These are phyloP conservation scores for Aureobasidium uvarum DNA, from an alignment of 2,329 filamentous ascomycete genomes.

Conservation along the genomic window DNA sequence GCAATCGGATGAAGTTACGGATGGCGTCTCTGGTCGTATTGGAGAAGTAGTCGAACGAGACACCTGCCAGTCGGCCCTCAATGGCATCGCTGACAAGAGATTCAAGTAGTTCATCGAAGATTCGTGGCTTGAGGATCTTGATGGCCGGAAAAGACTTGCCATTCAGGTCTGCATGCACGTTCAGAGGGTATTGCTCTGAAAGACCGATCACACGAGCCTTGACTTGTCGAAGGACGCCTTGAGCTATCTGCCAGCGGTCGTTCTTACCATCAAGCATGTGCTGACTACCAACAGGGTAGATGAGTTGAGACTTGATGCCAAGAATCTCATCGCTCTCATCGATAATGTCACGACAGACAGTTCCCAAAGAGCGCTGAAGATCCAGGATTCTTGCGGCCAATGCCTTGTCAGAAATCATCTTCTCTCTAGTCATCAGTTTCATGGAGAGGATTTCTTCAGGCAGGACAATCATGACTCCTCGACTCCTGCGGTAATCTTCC, in stretches of 20 bases:
- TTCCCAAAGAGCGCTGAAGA: constrained; percentile 53
- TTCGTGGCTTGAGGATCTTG: constrained; percentile 45
- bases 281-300: constrained; percentile 47
- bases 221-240: constrained; percentile 41
- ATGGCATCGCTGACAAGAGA: constrained; percentile 39
- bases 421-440: constrained; percentile 60
- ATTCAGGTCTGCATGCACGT: constrained; percentile 27
- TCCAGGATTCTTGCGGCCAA: constrained; percentile 52
- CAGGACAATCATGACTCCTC: constrained; percentile 58
- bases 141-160: constrained; percentile 54
- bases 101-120: constrained; percentile 36
- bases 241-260: constrained; percentile 42
- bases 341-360: constrained; percentile 57
- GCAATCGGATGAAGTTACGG: neutral
- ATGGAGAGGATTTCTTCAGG: constrained; percentile 67
- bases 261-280: constrained; percentile 43
- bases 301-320: constrained; percentile 44
- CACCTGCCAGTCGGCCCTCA: constrained; percentile 31
- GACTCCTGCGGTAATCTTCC: neutral
- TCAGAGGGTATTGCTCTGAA: constrained; percentile 24
- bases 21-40: neutral
- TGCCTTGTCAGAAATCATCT: constrained; percentile 49
- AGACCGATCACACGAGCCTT: constrained; percentile 39
- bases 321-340: constrained; percentile 59
- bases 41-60: neutral